Percentiles rank a stretch among this genome's conserved stretches.
Conservation (phyloP, 140 eudicot genomes). For the Erigeron philadelphicus region DNA sequence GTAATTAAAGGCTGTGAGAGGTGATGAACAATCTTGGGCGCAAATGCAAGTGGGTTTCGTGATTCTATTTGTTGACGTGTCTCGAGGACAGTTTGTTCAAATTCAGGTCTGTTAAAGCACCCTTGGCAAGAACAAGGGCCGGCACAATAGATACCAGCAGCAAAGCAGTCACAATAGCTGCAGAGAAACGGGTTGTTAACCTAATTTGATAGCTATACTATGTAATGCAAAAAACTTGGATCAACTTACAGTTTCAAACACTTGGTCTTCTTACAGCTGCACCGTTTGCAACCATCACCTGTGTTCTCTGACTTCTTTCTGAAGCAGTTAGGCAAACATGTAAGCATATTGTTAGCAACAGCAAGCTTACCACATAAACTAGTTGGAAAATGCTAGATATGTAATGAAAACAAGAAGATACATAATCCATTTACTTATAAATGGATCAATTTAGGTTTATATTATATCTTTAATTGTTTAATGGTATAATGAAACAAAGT, state of each 20-base stretch:
- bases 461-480: background rate
- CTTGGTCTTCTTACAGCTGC: slow-evolving; percentile 73
- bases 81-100: slow-evolving; percentile 58
- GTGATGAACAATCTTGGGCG: slow-evolving; percentile 55
- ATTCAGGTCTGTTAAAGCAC: slow-evolving; percentile 72
- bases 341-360: background rate
- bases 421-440: background rate
- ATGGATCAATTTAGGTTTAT: background rate
- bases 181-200: slow-evolving; percentile 7
- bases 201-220: background rate
- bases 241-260: slow-evolving; percentile 85
- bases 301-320: slow-evolving; percentile 32
- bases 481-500: background rate
- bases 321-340: slow-evolving; percentile 11
- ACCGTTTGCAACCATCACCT: slow-evolving; percentile 57
- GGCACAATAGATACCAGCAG: slow-evolving; percentile 77
- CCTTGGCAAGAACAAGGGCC: slow-evolving; percentile 79
- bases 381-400: slow-evolving; percentile 13
- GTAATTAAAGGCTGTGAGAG: slow-evolving; percentile 35
- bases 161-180: slow-evolving; percentile 96
- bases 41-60: slow-evolving; percentile 93
- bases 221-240: background rate
- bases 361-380: slow-evolving; percentile 11
- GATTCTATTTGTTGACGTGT: slow-evolving; percentile 64
- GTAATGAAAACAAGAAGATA: background rate